Base-by-base conservation (phyloP, 1,284 basidiomycete species). In the Leccinum cinnamomeum region DNA sequence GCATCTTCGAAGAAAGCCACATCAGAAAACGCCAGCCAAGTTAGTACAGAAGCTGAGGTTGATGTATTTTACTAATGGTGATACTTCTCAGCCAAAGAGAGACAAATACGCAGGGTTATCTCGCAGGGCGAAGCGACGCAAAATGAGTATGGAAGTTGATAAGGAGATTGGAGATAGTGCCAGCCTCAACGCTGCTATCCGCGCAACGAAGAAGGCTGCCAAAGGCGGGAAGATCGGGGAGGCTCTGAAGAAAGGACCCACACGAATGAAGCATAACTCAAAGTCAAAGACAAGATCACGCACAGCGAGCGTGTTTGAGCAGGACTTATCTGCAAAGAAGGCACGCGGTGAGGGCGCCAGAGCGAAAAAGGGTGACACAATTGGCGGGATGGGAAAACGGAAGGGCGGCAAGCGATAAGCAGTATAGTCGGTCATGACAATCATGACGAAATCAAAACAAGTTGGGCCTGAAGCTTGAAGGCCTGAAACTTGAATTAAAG, bases 21-120 rank as follows among this genome's bases (percentile, higher is more conserved):
- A 23, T 33, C 60, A 25, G 61, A 62, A 18, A 51, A 61, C 25
- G 48, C 4, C 11, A 44, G 64, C 51, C 67, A 64, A 7, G 71
- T 75, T n/a, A 41, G 72, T 71, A 28, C 35, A 33, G 18, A 50
- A 50, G 18, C 12, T 48, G 12, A 5, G n/a, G 51, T 46, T 14
- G 11, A 16, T 28, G 18, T 39, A 33, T 60, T 48, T 4, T 41
- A 35, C 28, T 66, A 53, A 74, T 37, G 11, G 8, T 46, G 3
- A 18, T 63, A 18, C 64, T 60, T 59, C 48, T 59, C 48, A 92
- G 89, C 86, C 87, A 54, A 94, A 93, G 77, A 84, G 91, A 66
- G 88, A 94, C 70, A 92, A 91, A 71, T 89, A 90, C 69, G 84
- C 94, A 53, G 94, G 94, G 18, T 82, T 97, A 8, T 91, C 94